Evolutionary conservation across 2,329 filamentous ascomycete genomes (phyloP).

Genomic region (Chalaropsis thielavioides): DNA sequence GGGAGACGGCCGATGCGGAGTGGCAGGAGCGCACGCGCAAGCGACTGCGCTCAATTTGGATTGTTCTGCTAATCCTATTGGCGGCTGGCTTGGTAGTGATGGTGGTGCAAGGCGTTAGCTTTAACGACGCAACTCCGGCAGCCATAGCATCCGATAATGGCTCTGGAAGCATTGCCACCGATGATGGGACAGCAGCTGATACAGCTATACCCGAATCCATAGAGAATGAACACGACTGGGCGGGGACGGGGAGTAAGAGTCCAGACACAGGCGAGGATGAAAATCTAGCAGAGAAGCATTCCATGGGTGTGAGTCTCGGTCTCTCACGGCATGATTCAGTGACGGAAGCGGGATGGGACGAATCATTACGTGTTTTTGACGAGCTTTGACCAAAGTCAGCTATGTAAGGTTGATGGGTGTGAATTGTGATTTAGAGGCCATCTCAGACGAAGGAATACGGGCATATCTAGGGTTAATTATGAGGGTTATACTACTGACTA

Average conservation of each 20-base stretch:
- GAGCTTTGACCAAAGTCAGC: slow-evolving; percentile 28
- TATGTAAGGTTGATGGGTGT: not conserved
- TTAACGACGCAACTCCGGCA: slow-evolving; percentile 1
- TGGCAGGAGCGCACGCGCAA: slow-evolving; percentile 54
- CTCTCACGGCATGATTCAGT: slow-evolving; percentile 4
- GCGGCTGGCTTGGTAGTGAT: slow-evolving; percentile 36
- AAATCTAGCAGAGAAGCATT: not conserved
- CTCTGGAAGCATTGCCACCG: not conserved
- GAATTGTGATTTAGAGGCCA: not conserved
- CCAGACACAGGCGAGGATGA: not conserved
- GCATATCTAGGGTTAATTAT: not conserved
- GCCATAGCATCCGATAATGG: not conserved
- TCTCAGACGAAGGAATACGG: not conserved
- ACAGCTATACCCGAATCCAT: not conserved
- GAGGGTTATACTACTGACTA: not conserved
- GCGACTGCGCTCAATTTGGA: slow-evolving; percentile 49
- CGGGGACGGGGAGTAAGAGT: not conserved
- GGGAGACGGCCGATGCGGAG: slow-evolving; percentile 51
- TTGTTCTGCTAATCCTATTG: slow-evolving; percentile 36
- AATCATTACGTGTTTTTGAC: slow-evolving; percentile 32
- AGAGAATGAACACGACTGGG: not conserved
- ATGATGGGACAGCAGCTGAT: not conserved
- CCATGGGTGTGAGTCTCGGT: not conserved
- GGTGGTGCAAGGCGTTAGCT: slow-evolving; percentile 12
- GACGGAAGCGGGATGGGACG: slow-evolving; percentile 22